These are phyloP conservation scores for Lepidium aucheri DNA, from an alignment of 345 rosid genomes.

Conservation along the genomic window DNA sequence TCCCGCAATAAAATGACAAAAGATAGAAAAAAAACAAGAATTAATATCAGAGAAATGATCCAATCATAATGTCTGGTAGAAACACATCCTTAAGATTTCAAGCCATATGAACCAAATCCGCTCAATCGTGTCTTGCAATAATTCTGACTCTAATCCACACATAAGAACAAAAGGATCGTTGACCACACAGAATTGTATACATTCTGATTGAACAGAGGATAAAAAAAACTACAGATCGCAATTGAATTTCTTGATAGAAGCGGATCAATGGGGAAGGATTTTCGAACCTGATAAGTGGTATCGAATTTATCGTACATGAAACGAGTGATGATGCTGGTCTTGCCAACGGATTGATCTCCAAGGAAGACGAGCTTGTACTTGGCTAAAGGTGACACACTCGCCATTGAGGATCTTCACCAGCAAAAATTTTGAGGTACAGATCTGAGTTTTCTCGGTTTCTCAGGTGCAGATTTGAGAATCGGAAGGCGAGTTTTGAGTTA, in stretches of 20 bases:
- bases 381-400: slow-evolving; percentile 73
- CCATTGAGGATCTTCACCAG: slow-evolving; percentile 32
- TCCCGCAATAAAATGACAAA: neutral
- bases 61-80: neutral
- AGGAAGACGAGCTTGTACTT: slow-evolving; percentile 77
- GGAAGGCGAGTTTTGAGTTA: slow-evolving; percentile 5
- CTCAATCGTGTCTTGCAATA: neutral
- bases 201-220: neutral
- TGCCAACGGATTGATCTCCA: slow-evolving; percentile 86
- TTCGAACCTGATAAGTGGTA: slow-evolving; percentile 70
- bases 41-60: neutral
- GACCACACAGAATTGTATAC: neutral
- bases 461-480: neutral
- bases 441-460: slow-evolving; percentile 23
- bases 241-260: neutral
- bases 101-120: neutral
- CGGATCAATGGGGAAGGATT: neutral
- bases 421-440: slow-evolving; percentile 7
- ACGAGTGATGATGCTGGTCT: slow-evolving; percentile 89
- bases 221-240: neutral
- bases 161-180: neutral
- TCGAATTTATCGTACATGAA: slow-evolving; percentile 97
- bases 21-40: neutral
- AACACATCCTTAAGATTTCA: neutral
- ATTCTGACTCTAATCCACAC: neutral